Evolutionary conservation across 1,284 basidiomycete genomes (phyloP), one percentile per base, ranked within the genome.

Genomic region (Trichosporon coremiiforme): DNA sequence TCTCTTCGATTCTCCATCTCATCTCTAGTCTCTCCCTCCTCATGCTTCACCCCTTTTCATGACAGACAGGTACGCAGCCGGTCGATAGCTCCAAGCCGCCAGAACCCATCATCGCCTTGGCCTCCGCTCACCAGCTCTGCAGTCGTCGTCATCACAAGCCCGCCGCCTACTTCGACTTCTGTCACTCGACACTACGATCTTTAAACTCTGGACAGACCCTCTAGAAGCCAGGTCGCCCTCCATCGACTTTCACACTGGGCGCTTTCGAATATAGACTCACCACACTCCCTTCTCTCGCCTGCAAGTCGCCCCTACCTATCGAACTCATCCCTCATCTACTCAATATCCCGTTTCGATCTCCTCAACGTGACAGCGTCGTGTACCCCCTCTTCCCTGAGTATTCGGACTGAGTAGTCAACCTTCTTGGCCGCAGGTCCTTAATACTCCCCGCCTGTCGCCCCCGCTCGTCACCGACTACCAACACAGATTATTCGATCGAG

Each of bases 321-420:
- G 31, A 31, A 31, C 33, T 33, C 29, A 60, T 60, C 57, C 22
- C 57, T 60, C 57, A 33, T 9, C 29, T 60, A 5, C 17, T 17
- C 31, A 33, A 35, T 4, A 29, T 33, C 57, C 41, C 12, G 17
- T 33, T 33, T 33, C 57, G 29, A 33, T 33, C 31, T 60, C 57
- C 17, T 60, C 57, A 33, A 60, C 57, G 57, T 60, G 57, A 60
- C 57, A 60, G 57, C 57, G 57, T 60, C 57, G 57, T 53, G 31
- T 60, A 60, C 57, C 31, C 57, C 17, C 57, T n/a, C 22, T 53
- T 20, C 57, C 57, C 57, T 60, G 57, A 60, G 57, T 10, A 31
- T 31, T 8, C n/a, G 57, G 29, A 31, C 57, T 33, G 57, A 33
- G 29, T 35, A n/a, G 57, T 33, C 29, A 33, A 60, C 29, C 29